Conservation (phyloP, 108 stramenopile genomes). For the Nitzschia putrida region DNA sequence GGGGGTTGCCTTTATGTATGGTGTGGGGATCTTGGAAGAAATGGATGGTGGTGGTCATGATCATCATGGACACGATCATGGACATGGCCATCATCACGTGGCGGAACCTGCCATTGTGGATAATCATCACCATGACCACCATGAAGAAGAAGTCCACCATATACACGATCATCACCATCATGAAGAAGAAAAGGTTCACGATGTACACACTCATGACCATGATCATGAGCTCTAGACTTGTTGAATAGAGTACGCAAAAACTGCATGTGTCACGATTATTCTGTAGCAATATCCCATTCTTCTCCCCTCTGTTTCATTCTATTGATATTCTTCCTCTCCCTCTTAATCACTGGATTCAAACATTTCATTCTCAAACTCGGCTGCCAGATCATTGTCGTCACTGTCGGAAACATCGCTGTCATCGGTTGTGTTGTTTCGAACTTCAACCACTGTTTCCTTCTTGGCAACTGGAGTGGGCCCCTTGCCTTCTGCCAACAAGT, state of each 20-base stretch:
- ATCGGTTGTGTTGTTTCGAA: constrained; percentile 7
- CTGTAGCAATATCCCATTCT: background rate
- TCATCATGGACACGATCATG: constrained; percentile 23
- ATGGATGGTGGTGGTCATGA: constrained; percentile 40
- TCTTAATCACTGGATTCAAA: constrained; percentile 13
- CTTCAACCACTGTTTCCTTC: background rate
- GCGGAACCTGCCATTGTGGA: background rate
- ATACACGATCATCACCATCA: constrained; percentile 28
- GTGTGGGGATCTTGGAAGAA: constrained; percentile 65
- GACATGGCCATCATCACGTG: constrained; percentile 16
- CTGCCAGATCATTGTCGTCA: constrained; percentile 61
- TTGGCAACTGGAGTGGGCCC: background rate
- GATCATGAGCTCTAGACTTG: constrained; percentile 4
- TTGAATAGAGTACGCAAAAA: background rate
- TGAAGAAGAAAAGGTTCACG: constrained; percentile 7
- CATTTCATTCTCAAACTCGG: constrained; percentile 61
- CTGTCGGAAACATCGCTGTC: constrained; percentile 41
- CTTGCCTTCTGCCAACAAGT: constrained; percentile 22
- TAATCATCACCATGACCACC: constrained; percentile 23
- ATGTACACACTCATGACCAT: background rate
- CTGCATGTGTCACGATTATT: background rate
- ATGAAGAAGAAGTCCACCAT: constrained; percentile 7
- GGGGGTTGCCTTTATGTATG: constrained; percentile 80
- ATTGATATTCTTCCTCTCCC: background rate
- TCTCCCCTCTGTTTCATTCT: background rate